Evolutionary conservation across 2,329 filamentous ascomycete genomes (phyloP), one percentile per base, ranked within the genome.

Genomic region (Penicillium sp.): DNA sequence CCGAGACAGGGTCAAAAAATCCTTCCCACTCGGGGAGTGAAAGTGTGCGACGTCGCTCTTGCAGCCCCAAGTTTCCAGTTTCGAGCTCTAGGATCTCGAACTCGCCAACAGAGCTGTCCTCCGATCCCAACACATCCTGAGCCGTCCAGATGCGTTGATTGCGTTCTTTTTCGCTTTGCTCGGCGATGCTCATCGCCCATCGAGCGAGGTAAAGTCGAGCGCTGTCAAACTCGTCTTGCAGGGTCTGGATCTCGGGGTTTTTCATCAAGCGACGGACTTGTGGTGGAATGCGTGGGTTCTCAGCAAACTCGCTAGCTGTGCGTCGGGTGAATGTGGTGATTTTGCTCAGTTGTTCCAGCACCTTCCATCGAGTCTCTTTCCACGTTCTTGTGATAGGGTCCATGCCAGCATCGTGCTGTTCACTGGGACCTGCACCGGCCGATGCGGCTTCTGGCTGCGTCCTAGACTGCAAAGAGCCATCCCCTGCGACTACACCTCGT

Each of bases 181-280:
- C 93, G 0, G 92, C 89, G 48, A 98, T 95, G 6, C 88, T 88
- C 92, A 98, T 96, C 2, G 92, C 92, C 92, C 92, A 98, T 47
- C 92, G 76, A 14, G 92, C 92, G 26, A 98, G 74, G 59, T 98
- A 98, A 42, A 98, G 75, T 48, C 92, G 78, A 3, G 93, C 92
- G 55, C 88, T 95, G 69, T 98, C 93, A 54, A 95, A 98, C 59
- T 98, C 93, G 43, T 96, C 89, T 59, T 95, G 89, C 14, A 98
- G 64, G 0, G 85, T 95, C 68, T 95, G 89, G 0, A 98, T 88
- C 57, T 98, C 89, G 0, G 89, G 89, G 49, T 93, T 95, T 57
- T 80, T 82, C 62, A 98, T 78, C 52, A 98, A 64, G 34, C 86
- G 77, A 55, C 83, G 77, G 20, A 98, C 78, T 61, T 95, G 90